These are phyloP conservation scores for Rhinocladiella mackenziei DNA, from an alignment of 2,329 filamentous ascomycete genomes.

Conservation along the genomic window DNA sequence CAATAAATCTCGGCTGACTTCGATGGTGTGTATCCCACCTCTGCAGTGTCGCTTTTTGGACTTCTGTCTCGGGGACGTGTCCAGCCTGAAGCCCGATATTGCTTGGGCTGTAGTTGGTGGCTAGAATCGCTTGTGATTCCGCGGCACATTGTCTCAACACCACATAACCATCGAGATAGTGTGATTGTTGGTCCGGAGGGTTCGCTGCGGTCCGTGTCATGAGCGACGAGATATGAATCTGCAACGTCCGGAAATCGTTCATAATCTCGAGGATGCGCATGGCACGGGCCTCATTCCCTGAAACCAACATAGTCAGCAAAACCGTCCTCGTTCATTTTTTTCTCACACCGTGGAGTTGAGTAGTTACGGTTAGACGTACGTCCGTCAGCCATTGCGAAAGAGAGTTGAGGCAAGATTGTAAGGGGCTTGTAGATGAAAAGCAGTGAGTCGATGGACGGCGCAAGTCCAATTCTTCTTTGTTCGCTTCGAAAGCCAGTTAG, in stretches of 20 bases:
- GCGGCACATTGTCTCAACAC: conserved; percentile 54
- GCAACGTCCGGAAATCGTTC: conserved; percentile 59
- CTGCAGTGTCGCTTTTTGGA: conserved; percentile 54
- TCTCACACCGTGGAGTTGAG: conserved; percentile 10
- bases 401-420: conserved; percentile 2
- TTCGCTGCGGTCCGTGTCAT: conserved; percentile 48
- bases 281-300: conserved; percentile 62
- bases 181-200: conserved; percentile 50
- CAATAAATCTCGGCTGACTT: not conserved
- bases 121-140: conserved; percentile 54
- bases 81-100: conserved; percentile 34
- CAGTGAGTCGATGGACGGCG: conserved; percentile 8
- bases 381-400: conserved; percentile 27
- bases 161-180: conserved; percentile 56
- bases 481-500: conserved; percentile 2
- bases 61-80: conserved; percentile 45
- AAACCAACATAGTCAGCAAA: conserved; percentile 14
- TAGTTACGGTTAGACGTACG: conserved; percentile 21
- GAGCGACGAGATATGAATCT: conserved; percentile 50
- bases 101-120: conserved; percentile 49
- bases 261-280: conserved; percentile 61
- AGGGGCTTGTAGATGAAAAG: conserved; percentile 8
- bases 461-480: conserved; percentile 4
- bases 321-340: not conserved
- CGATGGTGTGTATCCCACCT: conserved; percentile 41